Conservation (phyloP, 352 stramenopile species). For the Pythium graminicola region DNA sequence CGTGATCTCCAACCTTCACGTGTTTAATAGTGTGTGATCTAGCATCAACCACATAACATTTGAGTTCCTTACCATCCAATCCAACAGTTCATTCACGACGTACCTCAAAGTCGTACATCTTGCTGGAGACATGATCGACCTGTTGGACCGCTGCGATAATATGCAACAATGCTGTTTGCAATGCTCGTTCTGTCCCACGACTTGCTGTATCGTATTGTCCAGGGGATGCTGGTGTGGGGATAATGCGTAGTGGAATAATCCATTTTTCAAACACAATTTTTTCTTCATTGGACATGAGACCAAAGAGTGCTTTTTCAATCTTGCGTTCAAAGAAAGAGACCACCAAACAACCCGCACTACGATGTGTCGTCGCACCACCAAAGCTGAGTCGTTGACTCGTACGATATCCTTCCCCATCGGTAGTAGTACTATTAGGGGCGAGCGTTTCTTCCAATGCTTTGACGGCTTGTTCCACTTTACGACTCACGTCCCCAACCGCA, state of each 20-base stretch:
- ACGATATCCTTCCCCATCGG: too few relatives aligned
- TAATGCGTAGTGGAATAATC: slow-evolving; percentile 62
- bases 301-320: slow-evolving; percentile 78
- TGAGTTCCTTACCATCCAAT: neutral
- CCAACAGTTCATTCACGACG: neutral
- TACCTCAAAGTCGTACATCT: slow-evolving; percentile 83
- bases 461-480: slow-evolving; percentile 71
- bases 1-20: neutral
- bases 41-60: neutral
- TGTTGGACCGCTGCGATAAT: slow-evolving; percentile 69
- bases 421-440: too few relatives aligned
- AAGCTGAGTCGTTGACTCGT: slow-evolving; percentile 12
- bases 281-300: slow-evolving; percentile 80
- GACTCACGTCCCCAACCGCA: slow-evolving; percentile 66
- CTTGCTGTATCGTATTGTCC: slow-evolving; percentile 45
- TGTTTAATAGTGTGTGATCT: slow-evolving; percentile 4
- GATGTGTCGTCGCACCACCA: neutral
- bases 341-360: slow-evolving; percentile 38
- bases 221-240: slow-evolving; percentile 33
- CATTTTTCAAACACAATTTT: slow-evolving; percentile 84
- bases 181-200: slow-evolving; percentile 48
- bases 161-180: slow-evolving; percentile 67
- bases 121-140: slow-evolving; percentile 72
- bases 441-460: slow-evolving; percentile 54
- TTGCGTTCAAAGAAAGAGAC: slow-evolving; percentile 78